Percentiles rank a stretch among this genome's conserved stretches.
Conservation (phyloP, 768 basidiomycete genomes). For the Lentinula raphanica region DNA sequence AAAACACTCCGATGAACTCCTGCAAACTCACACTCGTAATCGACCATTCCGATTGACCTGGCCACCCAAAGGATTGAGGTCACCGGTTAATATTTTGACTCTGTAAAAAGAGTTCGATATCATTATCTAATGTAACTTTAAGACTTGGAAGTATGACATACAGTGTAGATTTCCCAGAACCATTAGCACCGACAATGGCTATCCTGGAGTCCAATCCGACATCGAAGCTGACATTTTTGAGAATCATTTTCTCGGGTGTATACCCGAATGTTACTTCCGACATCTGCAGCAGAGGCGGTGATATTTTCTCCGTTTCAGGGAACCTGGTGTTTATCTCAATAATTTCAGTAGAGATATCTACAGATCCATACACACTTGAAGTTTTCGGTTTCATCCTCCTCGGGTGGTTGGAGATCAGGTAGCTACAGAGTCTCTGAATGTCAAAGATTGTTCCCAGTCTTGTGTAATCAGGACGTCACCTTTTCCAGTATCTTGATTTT, state of each 20-base stretch:
- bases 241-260: slow-evolving; percentile 63
- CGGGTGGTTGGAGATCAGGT: slow-evolving; percentile 90
- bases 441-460: background rate
- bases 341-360: background rate
- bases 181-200: slow-evolving; percentile 92
- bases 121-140: background rate
- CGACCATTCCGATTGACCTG: slow-evolving; percentile 89
- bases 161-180: slow-evolving; percentile 95
- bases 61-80: slow-evolving; percentile 68
- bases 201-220: slow-evolving; percentile 93
- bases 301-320: slow-evolving; percentile 95
- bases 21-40: slow-evolving; percentile 65
- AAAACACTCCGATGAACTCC: too few relatives aligned
- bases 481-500: slow-evolving; percentile 77
- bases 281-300: slow-evolving; percentile 90
- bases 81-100: slow-evolving; percentile 89
- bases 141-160: slow-evolving; percentile 27
- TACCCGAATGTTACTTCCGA: slow-evolving; percentile 91
- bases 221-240: slow-evolving; percentile 82
- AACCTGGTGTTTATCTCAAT: slow-evolving; percentile 46
- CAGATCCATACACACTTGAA: slow-evolving; percentile 59
- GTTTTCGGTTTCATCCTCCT: slow-evolving; percentile 85
- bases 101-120: slow-evolving; percentile 36
- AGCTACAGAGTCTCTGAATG: slow-evolving; percentile 40
- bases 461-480: slow-evolving; percentile 29